These are phyloP conservation scores for Sclerotiophoma versabilis DNA, from an alignment of 2,329 filamentous ascomycete genomes.

Conservation along the genomic window DNA sequence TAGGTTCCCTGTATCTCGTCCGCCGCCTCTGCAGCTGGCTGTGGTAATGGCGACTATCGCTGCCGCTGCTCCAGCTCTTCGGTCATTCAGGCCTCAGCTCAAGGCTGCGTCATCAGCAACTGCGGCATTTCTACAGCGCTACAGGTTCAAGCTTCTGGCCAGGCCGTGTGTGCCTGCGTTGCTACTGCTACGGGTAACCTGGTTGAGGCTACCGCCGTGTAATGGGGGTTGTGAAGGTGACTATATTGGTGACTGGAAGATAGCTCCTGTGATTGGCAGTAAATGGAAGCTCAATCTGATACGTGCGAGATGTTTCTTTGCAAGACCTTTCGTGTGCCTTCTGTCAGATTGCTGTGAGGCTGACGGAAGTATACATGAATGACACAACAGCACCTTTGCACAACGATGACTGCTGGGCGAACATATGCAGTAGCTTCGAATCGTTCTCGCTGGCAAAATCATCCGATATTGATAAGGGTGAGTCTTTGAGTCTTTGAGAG, in stretches of 20 bases:
- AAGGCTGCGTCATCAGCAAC: slow-evolving; percentile 19
- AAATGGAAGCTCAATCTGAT: neutral
- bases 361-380: neutral
- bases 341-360: neutral
- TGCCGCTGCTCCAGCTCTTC: slow-evolving; percentile 23
- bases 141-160: slow-evolving; percentile 19
- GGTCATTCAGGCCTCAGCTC: slow-evolving; percentile 18
- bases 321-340: too few relatives aligned
- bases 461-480: neutral
- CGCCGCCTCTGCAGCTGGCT: slow-evolving; percentile 18
- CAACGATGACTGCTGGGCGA: neutral
- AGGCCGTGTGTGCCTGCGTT: slow-evolving; percentile 23
- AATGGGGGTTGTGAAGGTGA: neutral
- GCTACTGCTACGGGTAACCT: slow-evolving; percentile 4
- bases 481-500: neutral
- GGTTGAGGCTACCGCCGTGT: neutral
- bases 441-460: neutral
- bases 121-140: slow-evolving; percentile 22
- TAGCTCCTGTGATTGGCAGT: neutral
- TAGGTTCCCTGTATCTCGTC: slow-evolving; percentile 19
- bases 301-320: too few relatives aligned
- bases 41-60: slow-evolving; percentile 14
- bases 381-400: neutral
- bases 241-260: neutral
- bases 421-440: neutral